Conservation (phyloP, 2,329 filamentous ascomycete genomes). For the Neonectria sp. region DNA sequence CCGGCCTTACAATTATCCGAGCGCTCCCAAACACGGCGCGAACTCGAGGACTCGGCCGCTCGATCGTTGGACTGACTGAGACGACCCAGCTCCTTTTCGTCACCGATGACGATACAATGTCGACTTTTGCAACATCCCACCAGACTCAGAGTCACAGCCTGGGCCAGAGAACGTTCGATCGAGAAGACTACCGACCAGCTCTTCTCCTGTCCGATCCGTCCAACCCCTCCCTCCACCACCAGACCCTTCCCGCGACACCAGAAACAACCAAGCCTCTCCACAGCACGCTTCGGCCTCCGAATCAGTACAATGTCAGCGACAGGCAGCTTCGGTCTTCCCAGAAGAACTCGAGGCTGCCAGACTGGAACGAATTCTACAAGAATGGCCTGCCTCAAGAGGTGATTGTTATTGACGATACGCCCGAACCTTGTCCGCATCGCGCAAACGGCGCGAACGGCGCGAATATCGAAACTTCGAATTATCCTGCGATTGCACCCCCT, state of each 20-base stretch:
- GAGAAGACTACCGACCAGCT: conserved; percentile 7
- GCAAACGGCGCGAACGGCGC: background rate
- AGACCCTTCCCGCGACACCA: background rate
- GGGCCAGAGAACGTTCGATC: conserved; percentile 3
- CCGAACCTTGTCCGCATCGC: conserved; percentile 59
- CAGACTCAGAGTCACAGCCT: conserved; percentile 2
- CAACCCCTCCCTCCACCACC: conserved; percentile 9
- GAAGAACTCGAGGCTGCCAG: conserved; percentile 59
- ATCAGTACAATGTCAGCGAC: conserved; percentile 4
- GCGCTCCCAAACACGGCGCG: conserved; percentile 3
- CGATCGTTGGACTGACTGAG: background rate
- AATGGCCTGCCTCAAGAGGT: conserved; percentile 88
- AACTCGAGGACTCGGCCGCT: conserved; percentile 1
- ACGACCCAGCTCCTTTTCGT: conserved; percentile 6
- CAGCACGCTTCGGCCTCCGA: conserved; percentile 4
- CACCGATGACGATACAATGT: conserved; percentile 9
- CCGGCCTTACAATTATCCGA: conserved; percentile 7
- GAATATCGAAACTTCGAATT: background rate
- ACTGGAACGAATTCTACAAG: conserved; percentile 87
- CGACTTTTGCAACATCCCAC: conserved; percentile 2
- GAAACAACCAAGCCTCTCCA: conserved; percentile 1
- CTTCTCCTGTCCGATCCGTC: conserved; percentile 5
- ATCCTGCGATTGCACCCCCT: background rate
- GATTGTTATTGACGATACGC: conserved; percentile 86
- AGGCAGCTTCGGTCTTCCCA: conserved; percentile 7